Evolutionary conservation across 495 filamentous ascomycete species (phyloP).

Genomic region (Schizothecium vesticola): DNA sequence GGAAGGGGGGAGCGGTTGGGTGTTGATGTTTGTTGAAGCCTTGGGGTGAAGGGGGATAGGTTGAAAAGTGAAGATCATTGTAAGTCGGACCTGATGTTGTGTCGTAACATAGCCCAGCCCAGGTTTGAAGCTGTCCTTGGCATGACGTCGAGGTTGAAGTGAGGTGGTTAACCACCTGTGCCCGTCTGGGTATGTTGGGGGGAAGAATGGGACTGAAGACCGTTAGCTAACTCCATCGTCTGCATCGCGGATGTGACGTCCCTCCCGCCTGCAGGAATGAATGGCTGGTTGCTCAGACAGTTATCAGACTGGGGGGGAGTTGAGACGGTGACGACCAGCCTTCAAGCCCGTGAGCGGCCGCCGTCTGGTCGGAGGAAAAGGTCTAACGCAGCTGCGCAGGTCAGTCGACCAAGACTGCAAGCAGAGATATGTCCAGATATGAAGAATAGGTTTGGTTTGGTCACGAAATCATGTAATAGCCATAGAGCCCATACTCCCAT

Average conservation of each 20-base stretch:
- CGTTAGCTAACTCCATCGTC: background rate
- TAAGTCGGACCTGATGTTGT: background rate
- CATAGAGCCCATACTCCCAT: background rate
- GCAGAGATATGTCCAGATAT: background rate
- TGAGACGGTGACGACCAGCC: background rate
- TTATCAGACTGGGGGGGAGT: background rate
- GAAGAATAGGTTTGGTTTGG: background rate
- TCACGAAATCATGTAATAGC: background rate
- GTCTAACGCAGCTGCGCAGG: too few relatives aligned
- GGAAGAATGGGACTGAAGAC: background rate
- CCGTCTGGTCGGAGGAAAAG: background rate
- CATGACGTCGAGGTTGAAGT: background rate
- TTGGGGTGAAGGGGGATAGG: background rate
- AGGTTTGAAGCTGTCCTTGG: background rate
- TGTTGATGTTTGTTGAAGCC: background rate
- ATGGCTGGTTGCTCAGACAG: background rate
- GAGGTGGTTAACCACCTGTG: background rate
- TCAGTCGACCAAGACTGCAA: background rate
- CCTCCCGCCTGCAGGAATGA: background rate
- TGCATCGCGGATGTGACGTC: background rate
- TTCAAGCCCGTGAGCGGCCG: background rate
- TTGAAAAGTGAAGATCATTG: background rate
- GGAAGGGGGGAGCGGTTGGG: background rate
- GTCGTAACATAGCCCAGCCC: background rate
- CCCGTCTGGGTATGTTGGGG: background rate